Conservation (phyloP, 805 yeast genomes). For the Starmerella apicola region DNA sequence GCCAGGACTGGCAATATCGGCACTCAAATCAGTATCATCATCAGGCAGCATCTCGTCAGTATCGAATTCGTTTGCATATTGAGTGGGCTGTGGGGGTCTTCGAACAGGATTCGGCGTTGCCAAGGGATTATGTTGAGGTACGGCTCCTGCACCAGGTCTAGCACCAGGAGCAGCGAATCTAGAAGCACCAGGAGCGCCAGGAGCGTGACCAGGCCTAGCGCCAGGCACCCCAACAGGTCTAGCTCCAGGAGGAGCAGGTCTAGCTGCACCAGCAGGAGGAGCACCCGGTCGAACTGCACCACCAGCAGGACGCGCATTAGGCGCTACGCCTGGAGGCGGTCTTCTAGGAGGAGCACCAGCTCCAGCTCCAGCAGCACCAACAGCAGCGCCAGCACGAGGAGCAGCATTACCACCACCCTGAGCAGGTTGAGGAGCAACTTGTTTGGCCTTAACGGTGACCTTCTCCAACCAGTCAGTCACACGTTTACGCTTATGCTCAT, state of each 20-base stretch:
- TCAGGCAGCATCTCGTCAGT: not conserved
- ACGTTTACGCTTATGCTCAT: slow-evolving; percentile 60
- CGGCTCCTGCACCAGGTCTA: not conserved
- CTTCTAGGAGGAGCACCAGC: slow-evolving; percentile 1
- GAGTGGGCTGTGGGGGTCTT: too few relatives aligned
- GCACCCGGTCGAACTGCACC: not conserved
- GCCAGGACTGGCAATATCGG: slow-evolving; percentile 6
- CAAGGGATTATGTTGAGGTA: not conserved
- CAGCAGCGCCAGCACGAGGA: slow-evolving; percentile 1
- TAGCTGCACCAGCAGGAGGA: not conserved
- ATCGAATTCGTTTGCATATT: not conserved
- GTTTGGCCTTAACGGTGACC: slow-evolving; percentile 37
- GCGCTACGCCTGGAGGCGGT: too few relatives aligned
- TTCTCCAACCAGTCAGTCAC: slow-evolving; percentile 46
- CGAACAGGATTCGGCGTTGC: not conserved
- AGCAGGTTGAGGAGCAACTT: slow-evolving; percentile 5
- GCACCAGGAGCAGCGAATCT: not conserved
- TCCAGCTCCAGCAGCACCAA: slow-evolving; percentile 2
- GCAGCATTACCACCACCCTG: slow-evolving; percentile 11
- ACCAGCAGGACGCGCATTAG: slow-evolving; percentile 1
- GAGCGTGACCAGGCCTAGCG: not conserved
- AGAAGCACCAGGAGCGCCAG: not conserved
- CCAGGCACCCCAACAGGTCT: not conserved
- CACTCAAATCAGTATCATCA: not conserved
- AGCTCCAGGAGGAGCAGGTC: not conserved